These are phyloP conservation scores for Parathielavia hyrcaniae DNA, from an alignment of 495 filamentous ascomycete genomes.

Conservation along the genomic window DNA sequence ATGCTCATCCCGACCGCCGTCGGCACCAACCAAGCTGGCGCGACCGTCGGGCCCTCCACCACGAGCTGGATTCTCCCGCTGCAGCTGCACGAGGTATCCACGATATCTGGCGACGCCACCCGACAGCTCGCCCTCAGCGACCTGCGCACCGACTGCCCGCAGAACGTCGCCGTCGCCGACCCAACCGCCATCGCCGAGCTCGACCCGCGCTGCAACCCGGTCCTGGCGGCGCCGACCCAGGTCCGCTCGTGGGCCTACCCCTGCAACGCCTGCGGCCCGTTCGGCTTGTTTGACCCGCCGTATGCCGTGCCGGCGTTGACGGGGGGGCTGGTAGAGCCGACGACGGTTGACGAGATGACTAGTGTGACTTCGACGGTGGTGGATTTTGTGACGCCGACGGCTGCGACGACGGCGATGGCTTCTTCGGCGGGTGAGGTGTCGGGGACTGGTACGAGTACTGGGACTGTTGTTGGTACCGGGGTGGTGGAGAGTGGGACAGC, in stretches of 20 bases:
- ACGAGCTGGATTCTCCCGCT: neutral
- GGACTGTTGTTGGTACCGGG: neutral
- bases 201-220: neutral
- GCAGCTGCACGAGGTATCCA: neutral
- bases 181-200: neutral
- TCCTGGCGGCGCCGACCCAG: neutral
- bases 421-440: too few relatives aligned
- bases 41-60: neutral
- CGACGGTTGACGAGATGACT: too few relatives aligned
- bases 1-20: neutral
- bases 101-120: neutral
- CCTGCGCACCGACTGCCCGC: constrained; percentile 3
- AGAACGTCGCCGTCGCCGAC: neutral
- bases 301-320: neutral
- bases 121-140: neutral
- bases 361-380: neutral
- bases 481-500: neutral
- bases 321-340: neutral
- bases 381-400: neutral
- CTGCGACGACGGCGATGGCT: neutral
- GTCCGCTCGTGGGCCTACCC: neutral
- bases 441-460: too few relatives aligned
- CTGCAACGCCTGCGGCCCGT: neutral
- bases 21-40: neutral
- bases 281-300: neutral